Evolutionary conservation across 1,139 yeast species (phyloP), one percentile per base, ranked within the genome.

Genomic region (Kluyveromyces sp.): DNA sequence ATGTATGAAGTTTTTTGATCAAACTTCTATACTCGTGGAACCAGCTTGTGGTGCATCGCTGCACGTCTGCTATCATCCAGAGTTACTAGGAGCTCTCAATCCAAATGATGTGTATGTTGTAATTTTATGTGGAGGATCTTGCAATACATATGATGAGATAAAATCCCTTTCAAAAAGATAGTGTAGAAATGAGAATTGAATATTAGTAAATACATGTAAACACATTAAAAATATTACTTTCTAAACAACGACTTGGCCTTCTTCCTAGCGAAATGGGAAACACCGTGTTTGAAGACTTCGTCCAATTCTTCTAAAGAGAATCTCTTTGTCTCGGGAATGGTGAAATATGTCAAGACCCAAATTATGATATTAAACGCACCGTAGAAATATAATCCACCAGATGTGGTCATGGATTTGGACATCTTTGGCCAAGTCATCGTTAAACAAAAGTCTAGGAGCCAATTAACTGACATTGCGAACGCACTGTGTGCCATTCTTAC

Each of bases 11-110:
- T 77, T 73, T 51, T 73, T 77, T 8, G 67, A 70, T 7, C 72
- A 69, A 34, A 74, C 70, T 50, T 68, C 69, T 27, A 64, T 70
- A 38, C 63, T 78, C 8, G 79, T 79, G 0, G 87, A 81, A 56
- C 84, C 85, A 0, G 84, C 86, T 1, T 81, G 87, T 64, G 85
- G 85, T 4, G 85, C 83, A 2, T 74, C 85, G 0, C 56, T 80
- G 29, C 72, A 79, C 4, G 64, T 73, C 2, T 65, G 72, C 2
- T 74, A 74, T 57, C 64, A 69, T 41, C 67, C 65, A 4, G 55
- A 69, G 31, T 54, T 74, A 25, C 32, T 42, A 4, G 40, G 36
- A 21, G n/a, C n/a, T 2, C 61, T 74, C 46, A 48, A 54, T 1
- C 47, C 61, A 2, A 75, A 75, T 41, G 81, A 78, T 45, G 71